These are phyloP conservation scores for Erigeron canadensis DNA, from an alignment of 129 eudicot genomes.

Conservation along the genomic window DNA sequence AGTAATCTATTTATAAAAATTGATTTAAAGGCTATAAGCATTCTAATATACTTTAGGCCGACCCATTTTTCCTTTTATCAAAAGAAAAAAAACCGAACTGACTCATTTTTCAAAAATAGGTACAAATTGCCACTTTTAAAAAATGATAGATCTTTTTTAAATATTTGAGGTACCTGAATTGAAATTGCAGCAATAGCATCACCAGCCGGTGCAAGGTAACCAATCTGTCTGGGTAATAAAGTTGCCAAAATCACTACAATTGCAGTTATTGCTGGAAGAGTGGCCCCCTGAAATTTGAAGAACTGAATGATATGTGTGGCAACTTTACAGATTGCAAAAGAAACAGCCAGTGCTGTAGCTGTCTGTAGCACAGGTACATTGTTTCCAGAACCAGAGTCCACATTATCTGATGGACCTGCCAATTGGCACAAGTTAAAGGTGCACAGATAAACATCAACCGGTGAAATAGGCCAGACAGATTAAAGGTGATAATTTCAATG, in stretches of 20 bases:
- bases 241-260: constrained; percentile 70
- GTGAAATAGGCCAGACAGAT: too few species aligned
- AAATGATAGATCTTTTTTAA: background rate
- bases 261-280: constrained; percentile 71
- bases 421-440: constrained; percentile 20
- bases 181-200: constrained; percentile 67
- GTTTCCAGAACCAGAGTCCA: constrained; percentile 37
- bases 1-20: too few species aligned
- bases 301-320: constrained; percentile 38
- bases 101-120: background rate
- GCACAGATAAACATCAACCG: background rate
- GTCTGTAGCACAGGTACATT: constrained; percentile 52
- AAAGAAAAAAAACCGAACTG: background rate
- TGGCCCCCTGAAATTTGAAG: constrained; percentile 54
- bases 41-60: background rate
- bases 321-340: constrained; percentile 73
- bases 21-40: too few species aligned
- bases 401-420: constrained; percentile 41
- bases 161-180: constrained; percentile 60
- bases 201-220: constrained; percentile 73
- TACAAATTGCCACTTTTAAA: background rate
- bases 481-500: too few species aligned
- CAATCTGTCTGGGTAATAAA: constrained; percentile 55
- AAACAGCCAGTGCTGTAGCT: constrained; percentile 65
- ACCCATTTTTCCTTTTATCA: background rate